Evolutionary conservation across 73 alveolate species (phyloP).

Genomic region (Paramecium pentaurelia): DNA sequence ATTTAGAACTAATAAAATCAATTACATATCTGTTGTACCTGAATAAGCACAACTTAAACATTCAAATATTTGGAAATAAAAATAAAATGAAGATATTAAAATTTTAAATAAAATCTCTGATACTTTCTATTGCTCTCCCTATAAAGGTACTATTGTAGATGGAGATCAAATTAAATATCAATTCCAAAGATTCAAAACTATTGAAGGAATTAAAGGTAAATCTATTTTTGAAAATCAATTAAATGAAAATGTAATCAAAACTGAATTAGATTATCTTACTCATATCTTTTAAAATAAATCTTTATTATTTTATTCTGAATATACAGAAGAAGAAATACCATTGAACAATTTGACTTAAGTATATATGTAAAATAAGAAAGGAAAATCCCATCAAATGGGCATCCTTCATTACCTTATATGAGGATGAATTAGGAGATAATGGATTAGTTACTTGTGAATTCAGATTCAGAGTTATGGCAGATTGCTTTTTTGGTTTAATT

Average conservation of each 20-base stretch:
- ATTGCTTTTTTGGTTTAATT: constrained; percentile 93
- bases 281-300: constrained; percentile 16
- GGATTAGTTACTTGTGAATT: constrained; percentile 85
- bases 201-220: constrained; percentile 53
- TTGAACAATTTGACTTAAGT: constrained; percentile 70
- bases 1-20: constrained; percentile 59
- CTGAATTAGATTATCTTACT: constrained; percentile 41
- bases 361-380: constrained; percentile 18
- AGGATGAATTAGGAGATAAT: constrained; percentile 96
- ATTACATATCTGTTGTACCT: constrained; percentile 76
- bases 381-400: constrained; percentile 93
- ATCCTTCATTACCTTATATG: constrained; percentile 82
- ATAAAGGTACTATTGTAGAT: constrained; percentile 81
- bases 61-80: constrained; percentile 77
- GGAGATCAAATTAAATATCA: constrained; percentile 51
- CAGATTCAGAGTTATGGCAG: constrained; percentile 97
- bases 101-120: constrained; percentile 57
- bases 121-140: constrained; percentile 87
- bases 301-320: constrained; percentile 66
- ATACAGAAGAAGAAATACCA: constrained; percentile 88
- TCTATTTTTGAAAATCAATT: not conserved
- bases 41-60: constrained; percentile 66
- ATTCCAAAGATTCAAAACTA: constrained; percentile 52
- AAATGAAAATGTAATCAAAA: not conserved
- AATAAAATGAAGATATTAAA: constrained; percentile 58